Base-by-base conservation (phyloP, 495 filamentous ascomycete species). In the Choiromyces venosus region DNA sequence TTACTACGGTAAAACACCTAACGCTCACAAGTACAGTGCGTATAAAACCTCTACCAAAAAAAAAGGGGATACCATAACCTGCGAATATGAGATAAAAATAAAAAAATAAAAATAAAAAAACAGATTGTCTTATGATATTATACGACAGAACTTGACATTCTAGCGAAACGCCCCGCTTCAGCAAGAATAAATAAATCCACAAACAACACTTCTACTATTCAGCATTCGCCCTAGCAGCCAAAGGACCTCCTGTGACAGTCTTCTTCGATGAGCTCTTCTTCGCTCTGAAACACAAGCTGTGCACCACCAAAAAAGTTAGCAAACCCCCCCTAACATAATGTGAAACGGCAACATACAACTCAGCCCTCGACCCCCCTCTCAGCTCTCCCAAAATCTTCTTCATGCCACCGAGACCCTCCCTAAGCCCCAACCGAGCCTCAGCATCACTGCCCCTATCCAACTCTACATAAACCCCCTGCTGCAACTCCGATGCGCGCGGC, bases 331-430 rank as follows among this genome's bases (percentile, higher is more conserved):
- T 4, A 70, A 9, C 4, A 44, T 40, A 33, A 37, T 8, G n/a
- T 19, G 33, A 44, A n/a, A 37, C n/a, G 46, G 56, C 37, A 21
- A 73, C 78, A 68, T 73, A 80, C 79, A 98, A 99, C 82, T 97
- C 93, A 35, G 88, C 91, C 83, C 89, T 91, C 64, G 89, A 94
- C 74, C 89, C 88, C 79, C 96, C 93, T 76, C 92, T 87, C 77
- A 97, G 84, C 73, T 87, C 86, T 86, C 96, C 97, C 71, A 99
- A 83, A 25, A 93, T 88, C 38, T 85, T 88, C 71, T 93, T 87
- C 93, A 99, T 94, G 82, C 92, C 92, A 46, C 90, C 91, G 76
- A 99, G 83, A 84, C 97, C 94, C 38, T 86, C 88, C 84, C 97
- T 93, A 67, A 98, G 86, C 70, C 87, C 85, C 37, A 86, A 85